phyloP scores from a whole-genome alignment of 2,329 filamentous ascomycete genomes.

The Fusarium sp. region DNA sequence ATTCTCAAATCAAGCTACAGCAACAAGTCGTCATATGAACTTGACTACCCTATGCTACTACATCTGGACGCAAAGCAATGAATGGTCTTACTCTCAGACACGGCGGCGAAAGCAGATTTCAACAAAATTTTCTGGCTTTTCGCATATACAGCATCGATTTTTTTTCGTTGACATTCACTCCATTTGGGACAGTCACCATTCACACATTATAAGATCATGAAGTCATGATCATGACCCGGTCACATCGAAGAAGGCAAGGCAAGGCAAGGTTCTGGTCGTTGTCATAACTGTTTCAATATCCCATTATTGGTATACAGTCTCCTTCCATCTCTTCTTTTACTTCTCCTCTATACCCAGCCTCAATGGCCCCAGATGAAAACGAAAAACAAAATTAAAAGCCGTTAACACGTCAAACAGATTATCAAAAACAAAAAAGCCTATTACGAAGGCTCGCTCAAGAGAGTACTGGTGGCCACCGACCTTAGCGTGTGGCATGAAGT shows the following conservation, averaged over 20 bases:
- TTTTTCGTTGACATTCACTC: neutral
- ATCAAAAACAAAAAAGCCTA: slow-evolving; percentile 40
- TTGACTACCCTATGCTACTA: neutral
- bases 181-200: neutral
- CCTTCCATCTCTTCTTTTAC: slow-evolving; percentile 37
- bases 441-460: slow-evolving; percentile 39
- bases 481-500: slow-evolving; percentile 29
- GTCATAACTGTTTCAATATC: slow-evolving; percentile 27
- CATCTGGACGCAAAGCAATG: neutral
- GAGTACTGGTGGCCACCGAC: slow-evolving; percentile 36
- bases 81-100: neutral
- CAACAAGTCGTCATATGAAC: neutral
- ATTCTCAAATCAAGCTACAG: neutral
- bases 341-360: slow-evolving; percentile 37
- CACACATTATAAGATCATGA: slow-evolving; percentile 1
- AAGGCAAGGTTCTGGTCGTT: slow-evolving; percentile 6
- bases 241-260: neutral
- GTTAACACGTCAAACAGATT: slow-evolving; percentile 46
- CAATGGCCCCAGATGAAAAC: slow-evolving; percentile 31
- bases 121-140: neutral
- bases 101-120: neutral
- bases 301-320: slow-evolving; percentile 35
- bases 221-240: neutral
- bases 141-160: neutral
- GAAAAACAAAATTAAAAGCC: slow-evolving; percentile 46